Base-by-base conservation (phyloP, 441 rosid species). In the Iberis amara region DNA sequence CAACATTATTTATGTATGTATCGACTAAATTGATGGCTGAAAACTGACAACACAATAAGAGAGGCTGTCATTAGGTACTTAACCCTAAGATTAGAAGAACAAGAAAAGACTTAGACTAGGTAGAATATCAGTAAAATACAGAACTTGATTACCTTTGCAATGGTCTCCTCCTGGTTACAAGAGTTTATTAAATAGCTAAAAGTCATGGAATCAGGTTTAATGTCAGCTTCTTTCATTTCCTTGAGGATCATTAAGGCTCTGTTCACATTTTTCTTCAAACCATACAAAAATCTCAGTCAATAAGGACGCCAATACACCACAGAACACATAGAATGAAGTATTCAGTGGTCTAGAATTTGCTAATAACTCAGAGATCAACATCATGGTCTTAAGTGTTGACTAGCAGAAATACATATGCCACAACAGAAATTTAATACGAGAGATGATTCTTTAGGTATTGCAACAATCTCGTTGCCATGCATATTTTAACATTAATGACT, bases 171-270 rank as follows among this genome's bases (percentile, higher is more conserved):
- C 13, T 56, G 46, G 49, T 55, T 39, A 57, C 83, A 78, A 58
- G 73, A 79, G 52, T 56, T 52, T 62, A 89, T 80, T 45, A 89
- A 66, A 70, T 64, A 72, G 76, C 79, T 59, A 59, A 57, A 89
- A 58, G 96, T 80, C 37, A 59, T 72, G 52, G 86, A 58, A 73
- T 89, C 87, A 49, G 91, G 97, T 58, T 76, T 71, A 55, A 89
- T 73, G 44, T 37, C 74, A 38, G 74, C 96, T 21, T 12, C 44
- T 65, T 80, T 59, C 96, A 89, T 86, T 78, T 75, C 66, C 68
- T 73, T 69, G 52, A 84, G 68, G 57, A 81, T 84, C 74, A 15
- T 66, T 43, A 73, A 63, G 0, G 76, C 97, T 5, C 66, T 68
- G 24, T 33, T 15, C 14, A 69, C 14, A 47, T 82, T 75, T 83